Conservation (phyloP, 2,329 filamentous ascomycete genomes). For the Fusarium lateritium region DNA sequence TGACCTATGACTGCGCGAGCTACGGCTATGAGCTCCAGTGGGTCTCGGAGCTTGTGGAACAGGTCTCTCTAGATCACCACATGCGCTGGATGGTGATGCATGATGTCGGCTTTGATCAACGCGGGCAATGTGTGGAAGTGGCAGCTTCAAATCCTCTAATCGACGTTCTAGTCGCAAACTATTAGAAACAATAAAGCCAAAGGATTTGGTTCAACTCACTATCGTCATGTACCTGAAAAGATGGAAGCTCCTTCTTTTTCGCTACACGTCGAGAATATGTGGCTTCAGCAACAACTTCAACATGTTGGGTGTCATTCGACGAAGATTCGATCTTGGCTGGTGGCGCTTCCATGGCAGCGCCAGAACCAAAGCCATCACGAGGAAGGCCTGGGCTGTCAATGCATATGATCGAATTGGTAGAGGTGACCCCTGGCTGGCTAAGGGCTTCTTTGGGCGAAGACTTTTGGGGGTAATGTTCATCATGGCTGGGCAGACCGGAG, state of each 20-base stretch:
- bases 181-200: not conserved
- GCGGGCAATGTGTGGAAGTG: constrained; percentile 21
- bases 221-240: not conserved
- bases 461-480: not conserved
- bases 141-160: constrained; percentile 23
- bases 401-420: not conserved
- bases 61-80: constrained; percentile 53
- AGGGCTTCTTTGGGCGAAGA: not conserved
- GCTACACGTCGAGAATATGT: not conserved
- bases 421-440: not conserved
- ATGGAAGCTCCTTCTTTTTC: not conserved
- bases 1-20: constrained; percentile 10
- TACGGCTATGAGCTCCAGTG: not conserved
- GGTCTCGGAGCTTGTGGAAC: constrained; percentile 40
- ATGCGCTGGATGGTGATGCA: constrained; percentile 44
- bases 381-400: not conserved
- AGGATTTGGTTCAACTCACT: not conserved
- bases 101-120: constrained; percentile 1
- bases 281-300: not conserved
- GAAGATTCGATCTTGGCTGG: not conserved
- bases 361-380: not conserved
- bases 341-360: not conserved
- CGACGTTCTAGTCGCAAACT: not conserved
- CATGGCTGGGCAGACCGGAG: not conserved
- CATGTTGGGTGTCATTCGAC: not conserved